Conservation (phyloP, 257 asterid genomes). For the Solanum rostratum region DNA sequence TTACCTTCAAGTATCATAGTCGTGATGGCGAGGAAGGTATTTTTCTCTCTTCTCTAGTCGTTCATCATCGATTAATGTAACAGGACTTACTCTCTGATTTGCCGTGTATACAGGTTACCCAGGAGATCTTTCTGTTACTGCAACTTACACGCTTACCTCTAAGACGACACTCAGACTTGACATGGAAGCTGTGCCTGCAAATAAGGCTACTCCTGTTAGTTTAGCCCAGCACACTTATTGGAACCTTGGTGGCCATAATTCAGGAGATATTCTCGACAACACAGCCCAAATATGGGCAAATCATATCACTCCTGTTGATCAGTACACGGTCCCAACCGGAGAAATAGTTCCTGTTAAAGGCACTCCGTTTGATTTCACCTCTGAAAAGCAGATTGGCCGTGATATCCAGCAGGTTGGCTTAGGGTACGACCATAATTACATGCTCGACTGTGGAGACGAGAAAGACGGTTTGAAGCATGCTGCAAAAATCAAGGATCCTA, state of each 20-base stretch:
- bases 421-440: conserved; percentile 93
- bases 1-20: conserved; percentile 73
- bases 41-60: neutral
- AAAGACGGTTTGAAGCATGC: conserved; percentile 67
- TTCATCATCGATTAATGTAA: neutral
- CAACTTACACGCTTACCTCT: conserved; percentile 62
- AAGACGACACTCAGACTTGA: conserved; percentile 78
- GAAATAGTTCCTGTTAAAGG: conserved; percentile 66
- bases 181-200: conserved; percentile 80
- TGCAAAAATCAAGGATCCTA: conserved; percentile 67
- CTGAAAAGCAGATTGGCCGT: conserved; percentile 55
- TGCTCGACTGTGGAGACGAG: conserved; percentile 64
- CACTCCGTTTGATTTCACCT: conserved; percentile 83
- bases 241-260: conserved; percentile 79
- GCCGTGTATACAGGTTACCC: conserved; percentile 65
- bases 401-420: conserved; percentile 67
- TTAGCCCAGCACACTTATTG: conserved; percentile 96
- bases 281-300: conserved; percentile 61
- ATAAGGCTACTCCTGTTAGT: conserved; percentile 78
- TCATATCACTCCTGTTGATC: conserved; percentile 75
- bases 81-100: neutral
- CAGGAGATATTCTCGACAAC: conserved; percentile 65
- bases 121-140: conserved; percentile 65
- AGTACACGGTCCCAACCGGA: conserved; percentile 72
- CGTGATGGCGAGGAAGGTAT: conserved; percentile 96